A percentile compares a stretch with the other conserved stretches of the same genome.
phyloP scores from a whole-genome alignment of 495 filamentous ascomycete genomes.

The Trypethelium eluteriae region DNA sequence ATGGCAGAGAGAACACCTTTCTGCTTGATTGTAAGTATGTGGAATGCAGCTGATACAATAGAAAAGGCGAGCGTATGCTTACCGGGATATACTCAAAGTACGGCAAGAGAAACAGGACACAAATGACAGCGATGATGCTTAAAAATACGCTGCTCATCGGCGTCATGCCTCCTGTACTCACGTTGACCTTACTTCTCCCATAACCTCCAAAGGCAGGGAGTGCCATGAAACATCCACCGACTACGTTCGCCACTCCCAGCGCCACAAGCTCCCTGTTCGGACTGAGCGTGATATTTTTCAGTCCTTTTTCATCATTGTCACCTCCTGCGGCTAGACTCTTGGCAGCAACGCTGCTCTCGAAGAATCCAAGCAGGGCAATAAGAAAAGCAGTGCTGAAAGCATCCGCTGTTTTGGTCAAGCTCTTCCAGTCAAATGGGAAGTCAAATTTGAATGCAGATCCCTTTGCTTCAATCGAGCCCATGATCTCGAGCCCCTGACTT shows the following conservation, averaged over 20 bases:
- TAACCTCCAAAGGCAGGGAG: constrained; percentile 95
- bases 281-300: constrained; percentile 71
- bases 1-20: constrained; percentile 91
- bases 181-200: constrained; percentile 90
- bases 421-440: constrained; percentile 69
- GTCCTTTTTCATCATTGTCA: constrained; percentile 44
- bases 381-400: constrained; percentile 87
- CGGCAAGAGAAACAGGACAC: constrained; percentile 72
- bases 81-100: constrained; percentile 94
- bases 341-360: constrained; percentile 95
- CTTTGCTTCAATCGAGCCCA: constrained; percentile 69
- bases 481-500: constrained; percentile 65
- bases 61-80: constrained; percentile 32
- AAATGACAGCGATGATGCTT: constrained; percentile 69
- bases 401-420: constrained; percentile 75
- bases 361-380: constrained; percentile 92
- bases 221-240: constrained; percentile 84
- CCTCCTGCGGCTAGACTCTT: constrained; percentile 63
- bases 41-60: background rate
- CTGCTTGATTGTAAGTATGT: constrained; percentile 36
- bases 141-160: constrained; percentile 87
- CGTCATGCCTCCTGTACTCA: constrained; percentile 80
- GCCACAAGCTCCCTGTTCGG: constrained; percentile 93
- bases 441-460: constrained; percentile 67
- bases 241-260: constrained; percentile 78